Base-by-base conservation (phyloP, 441 rosid genomes). In the Dalechampia spathulata region DNA sequence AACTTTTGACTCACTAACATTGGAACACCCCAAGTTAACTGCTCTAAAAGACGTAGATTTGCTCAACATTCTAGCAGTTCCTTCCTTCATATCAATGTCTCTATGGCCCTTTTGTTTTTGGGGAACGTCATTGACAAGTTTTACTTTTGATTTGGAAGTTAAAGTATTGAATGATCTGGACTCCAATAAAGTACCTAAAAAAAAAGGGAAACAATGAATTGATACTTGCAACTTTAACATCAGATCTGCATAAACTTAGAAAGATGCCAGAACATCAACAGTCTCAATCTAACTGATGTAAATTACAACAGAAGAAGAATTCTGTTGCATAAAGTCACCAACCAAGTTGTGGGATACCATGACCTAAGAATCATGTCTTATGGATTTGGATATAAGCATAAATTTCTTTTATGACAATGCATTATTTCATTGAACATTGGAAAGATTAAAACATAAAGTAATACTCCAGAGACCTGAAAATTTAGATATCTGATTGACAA, bases 11-110 rank as follows among this genome's bases (percentile, higher is more conserved):
- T 83, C 96, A 20, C 60, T 57, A 46, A 79, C 63, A 73, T 60
- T 71, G 56, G 80, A 62, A 49, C 68, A 74, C 19, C 80, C 79
- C 21, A 76, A 42, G 58, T 69, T 83, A 54, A 74, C 48, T 21
- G 74, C 67, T 78, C 79, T 85, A 66, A 86, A 90, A 62, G 98
- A 85, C 76, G 74, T 65, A 8, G 93, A 82, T 72, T 83, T 95
- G 71, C 81, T 75, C 52, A 86, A 67, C 64, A 68, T 61, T 72
- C 83, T 83, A 69, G 56, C 13, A 66, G 67, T 28, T 28, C 79
- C 86, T 48, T 78, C 95, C 75, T 76, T 88, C 53, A 55, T 20
- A 67, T 83, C 84, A 68, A 61, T 38, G 42, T 77, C 83, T 72
- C 79, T 80, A 38, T 49, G 55, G 42, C 69, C 71, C 75, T 72